Conservation (phyloP, 352 stramenopile species). For the Globisporangium spinosum region DNA sequence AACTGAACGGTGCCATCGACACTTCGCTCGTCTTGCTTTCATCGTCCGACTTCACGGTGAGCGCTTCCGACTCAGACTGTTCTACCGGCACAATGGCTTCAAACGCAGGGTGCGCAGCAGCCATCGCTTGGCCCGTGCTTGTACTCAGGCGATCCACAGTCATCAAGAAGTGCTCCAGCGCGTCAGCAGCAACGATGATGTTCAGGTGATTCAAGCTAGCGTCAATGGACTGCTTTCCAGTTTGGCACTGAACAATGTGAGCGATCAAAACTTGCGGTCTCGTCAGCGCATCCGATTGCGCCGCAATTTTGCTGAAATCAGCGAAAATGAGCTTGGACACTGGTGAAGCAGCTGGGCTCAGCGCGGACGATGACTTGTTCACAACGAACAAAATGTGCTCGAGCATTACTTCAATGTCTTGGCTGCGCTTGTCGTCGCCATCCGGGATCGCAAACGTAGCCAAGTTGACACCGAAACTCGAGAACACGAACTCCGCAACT, state of each 20-base stretch:
- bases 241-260: slow-evolving; percentile 41
- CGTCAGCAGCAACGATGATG: slow-evolving; percentile 35
- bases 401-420: slow-evolving; percentile 48
- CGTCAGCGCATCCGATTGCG: slow-evolving; percentile 24
- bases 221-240: slow-evolving; percentile 39
- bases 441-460: slow-evolving; percentile 36
- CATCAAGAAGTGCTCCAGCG: slow-evolving; percentile 61
- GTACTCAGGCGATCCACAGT: slow-evolving; percentile 58
- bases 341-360: slow-evolving; percentile 29
- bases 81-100: slow-evolving; percentile 12
- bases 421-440: slow-evolving; percentile 38
- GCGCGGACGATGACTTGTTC: slow-evolving; percentile 33
- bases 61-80: slow-evolving; percentile 18
- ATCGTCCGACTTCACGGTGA: slow-evolving; percentile 31
- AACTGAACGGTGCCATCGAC: slow-evolving; percentile 61
- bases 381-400: slow-evolving; percentile 51
- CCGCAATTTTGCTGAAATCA: slow-evolving; percentile 40
- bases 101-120: slow-evolving; percentile 34
- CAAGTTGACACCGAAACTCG: slow-evolving; percentile 50
- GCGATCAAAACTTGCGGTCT: slow-evolving; percentile 44
- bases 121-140: slow-evolving; percentile 47
- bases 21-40: slow-evolving; percentile 33
- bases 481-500: slow-evolving; percentile 46
- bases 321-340: slow-evolving; percentile 52
- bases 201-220: slow-evolving; percentile 46